These are phyloP conservation scores for Globisporangium barbulae DNA, from an alignment of 352 stramenopile genomes.

Conservation along the genomic window DNA sequence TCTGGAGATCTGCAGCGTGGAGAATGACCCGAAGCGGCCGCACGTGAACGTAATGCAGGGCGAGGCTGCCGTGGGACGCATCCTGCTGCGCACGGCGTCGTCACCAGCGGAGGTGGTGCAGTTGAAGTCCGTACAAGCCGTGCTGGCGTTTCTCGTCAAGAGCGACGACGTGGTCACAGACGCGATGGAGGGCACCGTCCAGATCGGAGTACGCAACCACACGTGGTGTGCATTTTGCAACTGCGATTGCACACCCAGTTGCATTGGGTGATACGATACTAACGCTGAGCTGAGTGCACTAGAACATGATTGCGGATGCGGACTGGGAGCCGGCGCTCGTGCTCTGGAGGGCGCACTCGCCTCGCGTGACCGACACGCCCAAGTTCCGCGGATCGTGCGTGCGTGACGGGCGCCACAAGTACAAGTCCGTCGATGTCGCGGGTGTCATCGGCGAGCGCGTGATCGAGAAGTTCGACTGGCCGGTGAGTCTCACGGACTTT, in stretches of 20 bases:
- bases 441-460: constrained; percentile 57
- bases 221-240: background rate
- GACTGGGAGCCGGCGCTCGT: constrained; percentile 53
- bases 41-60: constrained; percentile 73
- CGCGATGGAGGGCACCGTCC: constrained; percentile 36
- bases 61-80: constrained; percentile 60
- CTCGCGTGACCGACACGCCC: constrained; percentile 25
- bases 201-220: constrained; percentile 51
- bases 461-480: constrained; percentile 57
- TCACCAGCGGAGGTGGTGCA: constrained; percentile 41
- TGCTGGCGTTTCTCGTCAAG: constrained; percentile 54
- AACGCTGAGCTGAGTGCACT: background rate
- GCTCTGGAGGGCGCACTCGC: constrained; percentile 52
- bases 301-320: constrained; percentile 45
- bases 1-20: constrained; percentile 62
- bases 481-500: constrained; percentile 60
- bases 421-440: constrained; percentile 63
- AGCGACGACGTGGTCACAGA: constrained; percentile 58
- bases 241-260: background rate
- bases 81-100: constrained; percentile 61
- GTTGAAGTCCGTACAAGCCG: constrained; percentile 55
- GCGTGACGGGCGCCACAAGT: constrained; percentile 69
- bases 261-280: background rate
- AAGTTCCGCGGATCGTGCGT: constrained; percentile 78
- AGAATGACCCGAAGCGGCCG: constrained; percentile 44